Percentiles rank a stretch among this genome's conserved stretches.
phyloP scores from a whole-genome alignment of 2,329 filamentous ascomycete species.

The Exophiala spinifera region DNA sequence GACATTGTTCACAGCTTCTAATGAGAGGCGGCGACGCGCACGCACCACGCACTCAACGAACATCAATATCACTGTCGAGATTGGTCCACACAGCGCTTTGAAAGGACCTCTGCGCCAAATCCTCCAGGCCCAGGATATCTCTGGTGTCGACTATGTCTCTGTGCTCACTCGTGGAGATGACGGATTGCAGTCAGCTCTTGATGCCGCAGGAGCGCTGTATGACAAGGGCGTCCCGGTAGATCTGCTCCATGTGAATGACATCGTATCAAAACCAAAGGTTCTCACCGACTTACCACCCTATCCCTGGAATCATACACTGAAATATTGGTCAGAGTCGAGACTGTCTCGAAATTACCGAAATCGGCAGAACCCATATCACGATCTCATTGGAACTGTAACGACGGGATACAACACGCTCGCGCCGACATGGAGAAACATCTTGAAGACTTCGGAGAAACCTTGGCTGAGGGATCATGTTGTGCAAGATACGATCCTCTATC shows the following conservation, averaged over 20 bases:
- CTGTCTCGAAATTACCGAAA: conserved; percentile 42
- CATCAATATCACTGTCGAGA: too few relatives aligned
- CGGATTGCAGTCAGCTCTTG: conserved; percentile 19
- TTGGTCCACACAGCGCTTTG: conserved; percentile 39
- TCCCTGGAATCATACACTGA: conserved; percentile 48
- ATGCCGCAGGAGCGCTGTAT: conserved; percentile 3
- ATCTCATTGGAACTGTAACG: conserved; percentile 26
- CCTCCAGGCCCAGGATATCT: conserved; percentile 2
- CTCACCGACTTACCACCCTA: conserved; percentile 43
- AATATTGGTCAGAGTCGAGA: conserved; percentile 45
- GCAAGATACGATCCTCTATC: conserved; percentile 28
- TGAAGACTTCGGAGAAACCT: conserved; percentile 30
- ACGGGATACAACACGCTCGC: conserved; percentile 3
- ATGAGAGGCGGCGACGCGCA: too few relatives aligned
- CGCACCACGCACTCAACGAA: too few relatives aligned
- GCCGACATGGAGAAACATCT: conserved; percentile 33
- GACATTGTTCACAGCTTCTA: conserved; percentile 16
- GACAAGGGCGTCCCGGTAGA: conserved; percentile 3
- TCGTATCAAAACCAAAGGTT: conserved; percentile 2
- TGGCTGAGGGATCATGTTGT: conserved; percentile 35
- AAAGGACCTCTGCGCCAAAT: conserved; percentile 33
- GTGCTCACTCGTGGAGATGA: conserved; percentile 25
- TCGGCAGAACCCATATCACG: conserved; percentile 32
- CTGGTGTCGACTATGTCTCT: conserved; percentile 26
- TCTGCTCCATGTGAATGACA: too few relatives aligned